Evolutionary conservation across 805 yeast genomes (phyloP), one percentile per base, ranked within the genome.

Genomic region (Lipomyces sp.): DNA sequence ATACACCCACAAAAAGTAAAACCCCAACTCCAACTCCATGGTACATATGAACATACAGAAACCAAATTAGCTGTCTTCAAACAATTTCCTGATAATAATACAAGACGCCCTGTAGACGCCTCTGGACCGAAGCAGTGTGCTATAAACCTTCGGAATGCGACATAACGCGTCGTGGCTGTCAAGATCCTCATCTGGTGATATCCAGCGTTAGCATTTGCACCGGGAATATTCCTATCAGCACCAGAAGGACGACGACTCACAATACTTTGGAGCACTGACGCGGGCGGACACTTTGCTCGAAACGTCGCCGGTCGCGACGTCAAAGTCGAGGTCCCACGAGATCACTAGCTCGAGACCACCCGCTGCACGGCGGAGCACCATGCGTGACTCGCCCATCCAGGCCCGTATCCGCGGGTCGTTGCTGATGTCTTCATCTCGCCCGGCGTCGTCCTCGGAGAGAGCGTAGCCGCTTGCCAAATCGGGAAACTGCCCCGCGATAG

Each of bases 111-210:
- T 24, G 31, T 33, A 47, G 10, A 52, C 53, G 1, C 59, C 57
- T 7, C 45, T 28, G 11, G 39, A 22, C 18, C 37, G 44, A 22
- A 49, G 36, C 1, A 55, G 57, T 2, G 45, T 35, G 21, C 28
- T 28, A 26, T 52, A 55, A 10, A 48, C 45, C 21, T 31, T 28
- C 2, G 59, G 53, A 6, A 55, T 39, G 23, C 38, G 26, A 16
- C 16, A 5, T 7, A 49, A n/a, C 10, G 24, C 35, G 23, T 52
- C 38, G 23, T 42, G 37, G 1, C 29, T 47, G 29, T 49, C 53
- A 7, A 42, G 16, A 10, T 51, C 53, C n/a, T 39, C 46, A 28
- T 55, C 59, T 55, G n/a, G n/a, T n/a, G n/a, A n/a, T n/a, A 23
- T 14, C 7, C 16, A 11, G 18, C 8, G 23, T 24, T 35, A 26